phyloP scores from a whole-genome alignment of 2,329 filamentous ascomycete genomes.

The Pseudophaeomoniella oleicola region DNA sequence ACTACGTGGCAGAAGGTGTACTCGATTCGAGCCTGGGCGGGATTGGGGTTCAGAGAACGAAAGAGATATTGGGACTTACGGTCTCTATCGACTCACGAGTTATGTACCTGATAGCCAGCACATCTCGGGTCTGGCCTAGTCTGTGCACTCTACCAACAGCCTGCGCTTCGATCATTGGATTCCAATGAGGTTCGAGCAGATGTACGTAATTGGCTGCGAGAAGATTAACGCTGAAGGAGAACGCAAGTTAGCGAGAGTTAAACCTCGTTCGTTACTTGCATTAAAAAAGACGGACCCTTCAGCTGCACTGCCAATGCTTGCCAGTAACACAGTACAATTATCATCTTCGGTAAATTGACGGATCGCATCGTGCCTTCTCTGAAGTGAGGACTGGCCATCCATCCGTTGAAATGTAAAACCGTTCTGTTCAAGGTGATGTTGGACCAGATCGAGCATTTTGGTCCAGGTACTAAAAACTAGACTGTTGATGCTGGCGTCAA shows the following conservation, averaged over 20 bases:
- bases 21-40: too few species aligned
- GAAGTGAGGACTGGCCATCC: conserved; percentile 12
- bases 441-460: conserved; percentile 16
- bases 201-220: conserved; percentile 7
- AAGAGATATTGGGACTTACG: conserved; percentile 4
- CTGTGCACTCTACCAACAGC: conserved; percentile 7
- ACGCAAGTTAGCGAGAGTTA: too few species aligned
- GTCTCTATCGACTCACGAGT: conserved; percentile 13
- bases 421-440: conserved; percentile 5
- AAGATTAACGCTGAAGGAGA: conserved; percentile 6
- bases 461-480: conserved; percentile 17
- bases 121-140: conserved; percentile 10
- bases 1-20: too few species aligned
- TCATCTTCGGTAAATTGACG: conserved; percentile 7
- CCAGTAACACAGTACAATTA: conserved; percentile 15
- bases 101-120: conserved; percentile 16
- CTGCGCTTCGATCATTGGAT: conserved; percentile 7
- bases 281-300: conserved; percentile 16
- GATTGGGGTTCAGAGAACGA: too few species aligned
- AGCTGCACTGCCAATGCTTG: conserved; percentile 17
- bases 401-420: conserved; percentile 11
- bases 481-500: conserved; percentile 6
- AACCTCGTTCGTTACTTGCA: conserved; percentile 19
- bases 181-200: conserved; percentile 9
- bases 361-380: conserved; percentile 5